These are phyloP conservation scores for Mucor mucedo DNA, from an alignment of 371 early-diverging fungal species.

Conservation along the genomic window DNA sequence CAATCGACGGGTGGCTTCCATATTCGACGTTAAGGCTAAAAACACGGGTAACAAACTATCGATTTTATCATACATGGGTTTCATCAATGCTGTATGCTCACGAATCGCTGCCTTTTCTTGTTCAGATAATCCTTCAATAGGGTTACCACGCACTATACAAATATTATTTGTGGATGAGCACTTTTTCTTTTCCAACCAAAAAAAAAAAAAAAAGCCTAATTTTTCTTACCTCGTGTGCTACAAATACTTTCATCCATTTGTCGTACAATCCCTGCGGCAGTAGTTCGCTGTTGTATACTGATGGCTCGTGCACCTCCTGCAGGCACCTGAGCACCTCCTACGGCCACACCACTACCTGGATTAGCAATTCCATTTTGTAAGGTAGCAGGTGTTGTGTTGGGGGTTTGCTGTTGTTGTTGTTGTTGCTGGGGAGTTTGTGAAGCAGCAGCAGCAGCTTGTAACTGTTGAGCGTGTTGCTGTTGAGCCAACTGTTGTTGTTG, in stretches of 20 bases:
- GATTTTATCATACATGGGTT: slow-evolving; percentile 53
- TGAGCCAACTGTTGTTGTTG: slow-evolving; percentile 24
- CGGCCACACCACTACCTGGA: background rate
- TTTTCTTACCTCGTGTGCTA: slow-evolving; percentile 41
- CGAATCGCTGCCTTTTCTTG: slow-evolving; percentile 59
- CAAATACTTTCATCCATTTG: slow-evolving; percentile 54
- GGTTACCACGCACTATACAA: slow-evolving; percentile 36
- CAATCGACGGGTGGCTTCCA: slow-evolving; percentile 51
- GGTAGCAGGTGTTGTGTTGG: slow-evolving; percentile 13
- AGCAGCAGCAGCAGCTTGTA: slow-evolving; percentile 3
- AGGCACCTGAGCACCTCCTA: background rate
- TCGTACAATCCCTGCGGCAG: slow-evolving; percentile 51
- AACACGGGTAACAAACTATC: slow-evolving; percentile 56
- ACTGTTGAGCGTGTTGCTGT: slow-evolving; percentile 10
- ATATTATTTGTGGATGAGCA: background rate
- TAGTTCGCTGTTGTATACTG: slow-evolving; percentile 23
- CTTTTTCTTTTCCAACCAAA: background rate
- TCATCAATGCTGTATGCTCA: slow-evolving; percentile 45
- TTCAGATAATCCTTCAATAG: slow-evolving; percentile 45
- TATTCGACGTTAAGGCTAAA: slow-evolving; percentile 46
- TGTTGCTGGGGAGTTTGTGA: slow-evolving; percentile 8
- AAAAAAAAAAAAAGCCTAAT: background rate
- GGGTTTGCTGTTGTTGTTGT: slow-evolving; percentile 11
- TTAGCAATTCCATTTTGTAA: slow-evolving; percentile 2
- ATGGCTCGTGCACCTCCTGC: slow-evolving; percentile 4